Evolutionary conservation across 2,329 filamentous ascomycete genomes (phyloP).

Genomic region (Epicoccum sorghinum): DNA sequence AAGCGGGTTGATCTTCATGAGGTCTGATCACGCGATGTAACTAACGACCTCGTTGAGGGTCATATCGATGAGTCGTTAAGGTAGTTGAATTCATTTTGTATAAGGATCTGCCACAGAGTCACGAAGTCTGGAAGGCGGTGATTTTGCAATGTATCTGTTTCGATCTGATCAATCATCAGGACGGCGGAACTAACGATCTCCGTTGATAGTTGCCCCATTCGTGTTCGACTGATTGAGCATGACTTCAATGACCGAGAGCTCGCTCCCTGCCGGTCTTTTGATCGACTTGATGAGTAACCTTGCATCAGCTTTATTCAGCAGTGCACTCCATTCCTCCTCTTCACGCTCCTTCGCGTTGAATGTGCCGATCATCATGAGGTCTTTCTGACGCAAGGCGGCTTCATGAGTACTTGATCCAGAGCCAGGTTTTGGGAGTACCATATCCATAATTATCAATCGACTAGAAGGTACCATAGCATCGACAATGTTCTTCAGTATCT

Average conservation of each 20-base stretch:
- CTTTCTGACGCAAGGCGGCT: conserved; percentile 2
- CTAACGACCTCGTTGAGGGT: no score
- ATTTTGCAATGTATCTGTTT: no score
- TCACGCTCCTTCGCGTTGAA: conserved; percentile 15
- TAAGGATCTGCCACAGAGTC: no score
- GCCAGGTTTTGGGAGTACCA: conserved; percentile 11
- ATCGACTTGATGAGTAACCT: neutral
- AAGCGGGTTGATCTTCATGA: no score
- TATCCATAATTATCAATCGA: conserved; percentile 11
- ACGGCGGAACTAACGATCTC: neutral
- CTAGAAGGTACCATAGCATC: neutral
- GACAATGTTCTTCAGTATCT: neutral
- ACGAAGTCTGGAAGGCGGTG: no score
- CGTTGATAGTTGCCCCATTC: no score
- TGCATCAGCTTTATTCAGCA: neutral
- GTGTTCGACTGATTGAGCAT: neutral
- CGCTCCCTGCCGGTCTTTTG: neutral
- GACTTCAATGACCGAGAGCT: neutral
- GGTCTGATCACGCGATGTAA: no score
- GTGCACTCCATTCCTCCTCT: conserved; percentile 5
- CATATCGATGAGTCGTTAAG: no score
- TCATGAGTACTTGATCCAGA: conserved; percentile 3
- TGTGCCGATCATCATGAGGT: conserved; percentile 10
- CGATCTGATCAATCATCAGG: conserved; percentile 16
- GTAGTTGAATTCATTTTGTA: no score